Conservation (phyloP, 2,329 filamentous ascomycete species). For the Aspergillus sp. region DNA sequence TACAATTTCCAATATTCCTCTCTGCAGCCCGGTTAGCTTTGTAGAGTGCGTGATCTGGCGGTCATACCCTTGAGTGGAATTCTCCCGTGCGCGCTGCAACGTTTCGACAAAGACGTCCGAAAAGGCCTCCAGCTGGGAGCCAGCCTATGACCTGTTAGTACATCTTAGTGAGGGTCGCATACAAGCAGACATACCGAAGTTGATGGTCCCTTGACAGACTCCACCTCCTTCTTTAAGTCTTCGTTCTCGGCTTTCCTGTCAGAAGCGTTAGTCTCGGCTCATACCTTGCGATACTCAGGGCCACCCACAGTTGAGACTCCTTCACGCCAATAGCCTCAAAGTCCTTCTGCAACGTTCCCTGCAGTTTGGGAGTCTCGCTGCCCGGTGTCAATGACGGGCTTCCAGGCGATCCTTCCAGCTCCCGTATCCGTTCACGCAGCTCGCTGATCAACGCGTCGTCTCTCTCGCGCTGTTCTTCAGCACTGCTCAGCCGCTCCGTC, state of each 20-base stretch:
- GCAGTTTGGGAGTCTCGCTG: slow-evolving; percentile 38
- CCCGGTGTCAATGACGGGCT: slow-evolving; percentile 38
- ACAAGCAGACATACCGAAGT: slow-evolving; percentile 10
- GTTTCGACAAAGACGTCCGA: slow-evolving; percentile 33
- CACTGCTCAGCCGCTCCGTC: slow-evolving; percentile 43
- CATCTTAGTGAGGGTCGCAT: background rate
- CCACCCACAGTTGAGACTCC: slow-evolving; percentile 39
- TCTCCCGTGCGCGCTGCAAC: slow-evolving; percentile 32
- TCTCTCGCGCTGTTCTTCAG: slow-evolving; percentile 43
- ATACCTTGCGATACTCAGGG: background rate
- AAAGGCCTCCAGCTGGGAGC: slow-evolving; percentile 29
- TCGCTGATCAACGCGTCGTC: slow-evolving; percentile 44
- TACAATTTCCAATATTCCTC: slow-evolving; percentile 44
- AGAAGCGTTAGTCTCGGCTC: background rate
- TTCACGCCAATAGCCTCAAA: slow-evolving; percentile 40
- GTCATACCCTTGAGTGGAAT: slow-evolving; percentile 36
- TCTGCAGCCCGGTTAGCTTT: slow-evolving; percentile 24
- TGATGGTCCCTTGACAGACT: slow-evolving; percentile 29
- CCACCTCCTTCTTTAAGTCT: slow-evolving; percentile 37
- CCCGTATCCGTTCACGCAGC: slow-evolving; percentile 41
- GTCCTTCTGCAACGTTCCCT: slow-evolving; percentile 42
- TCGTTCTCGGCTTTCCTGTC: slow-evolving; percentile 42
- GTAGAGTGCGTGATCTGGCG: background rate
- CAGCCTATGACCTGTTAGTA: slow-evolving; percentile 21
- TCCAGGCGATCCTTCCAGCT: slow-evolving; percentile 40